Evolutionary conservation across 768 basidiomycete genomes (phyloP), one percentile per base, ranked within the genome.

Genomic region (Trametes villosa): DNA sequence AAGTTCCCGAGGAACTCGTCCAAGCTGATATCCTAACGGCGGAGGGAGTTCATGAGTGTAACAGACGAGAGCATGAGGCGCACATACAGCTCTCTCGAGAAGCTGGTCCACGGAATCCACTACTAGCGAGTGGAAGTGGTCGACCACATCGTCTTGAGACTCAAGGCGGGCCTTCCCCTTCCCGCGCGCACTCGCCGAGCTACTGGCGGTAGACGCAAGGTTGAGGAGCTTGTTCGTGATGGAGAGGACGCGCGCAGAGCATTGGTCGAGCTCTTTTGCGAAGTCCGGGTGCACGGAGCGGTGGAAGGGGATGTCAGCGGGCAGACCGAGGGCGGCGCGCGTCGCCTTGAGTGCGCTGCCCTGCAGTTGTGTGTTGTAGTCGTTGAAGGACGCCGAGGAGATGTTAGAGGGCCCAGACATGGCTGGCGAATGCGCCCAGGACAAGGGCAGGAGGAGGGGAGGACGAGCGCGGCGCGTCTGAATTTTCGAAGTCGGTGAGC

Each of bases 91-190:
- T 53, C 86, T 81, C 74, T 98, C 97, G 59, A 97, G 74, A 53
- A 98, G 72, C 47, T 83, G 81, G 71, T 99, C 96, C 81, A 96
- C 84, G 0, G 85, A 78, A 69, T 94, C 92, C n/a, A 92, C 88
- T 2, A 96, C 81, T 22, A 85, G 73, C 18, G 84, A 78, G 65
- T 90, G 83, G 71, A 94, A 96, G 64, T 84, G 86, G 71, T 97
- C 96, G 31, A 92, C 74, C 3, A 96, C 82, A 74, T 95, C 91
- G 66, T 97, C 94, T 68, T 91, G 83, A 56, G 78, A 83, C 56
- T 81, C 78, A 52, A 90, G 67, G 66, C 78, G 81, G 20, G 74
- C 77, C 68, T 87, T 86, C 27, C 82, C 83, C 71, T 87, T 86
- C 29, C 76, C 74, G 50, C 75, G 76, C 30, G 65, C 63, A 69